Base-by-base conservation (phyloP, 139 green algal genomes). In the Axilococcus clingmanii region DNA sequence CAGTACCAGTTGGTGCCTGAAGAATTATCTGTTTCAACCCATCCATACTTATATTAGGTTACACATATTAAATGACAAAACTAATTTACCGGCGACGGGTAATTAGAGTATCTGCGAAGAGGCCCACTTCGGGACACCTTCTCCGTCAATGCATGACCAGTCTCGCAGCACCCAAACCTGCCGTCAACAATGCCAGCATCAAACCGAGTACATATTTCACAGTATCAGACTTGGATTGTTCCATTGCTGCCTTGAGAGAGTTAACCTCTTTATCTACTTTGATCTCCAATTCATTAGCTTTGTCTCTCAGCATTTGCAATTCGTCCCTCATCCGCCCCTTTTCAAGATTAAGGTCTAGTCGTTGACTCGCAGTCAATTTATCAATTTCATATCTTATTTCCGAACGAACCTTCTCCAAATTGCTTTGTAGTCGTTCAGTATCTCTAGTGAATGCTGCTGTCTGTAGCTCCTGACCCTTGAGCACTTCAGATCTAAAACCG, bases 311-410 rank as follows among this genome's bases (percentile, higher is more conserved):
- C 15, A 57, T 55, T 48, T 75, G 72, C 43, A 95, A 52, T 61
- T 95, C 86, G 42, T 95, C 86, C 1, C 86, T 80, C 80, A 94
- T 91, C 17, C 85, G 73, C 37, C 88, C 87, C 51, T 95, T 95
- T 41, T 96, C 88, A 34, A 96, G 52, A 67, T 96, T 96, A 5
- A 96, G 56, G 53, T 96, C 88, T 11, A 96, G 68, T 12, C 87
- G 67, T 67, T 96, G 88, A 41, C 75, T 87, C 4, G 88, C 74
- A 20, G 71, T 92, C 6, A 96, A 72, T 59, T 96, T 96, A 70
- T 96, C 88, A 3, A 96, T 81, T 46, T 96, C 88, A 59, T 95
- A 89, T 74, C 72, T 77, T 42, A 94, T 76, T 64, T 96, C 88
- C 16, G 65, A 66, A n/a, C 76, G 61, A 41, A 94, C 79, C 45